Evolutionary conservation across 768 basidiomycete genomes (phyloP).

Genomic region (Termitomyces sp.): DNA sequence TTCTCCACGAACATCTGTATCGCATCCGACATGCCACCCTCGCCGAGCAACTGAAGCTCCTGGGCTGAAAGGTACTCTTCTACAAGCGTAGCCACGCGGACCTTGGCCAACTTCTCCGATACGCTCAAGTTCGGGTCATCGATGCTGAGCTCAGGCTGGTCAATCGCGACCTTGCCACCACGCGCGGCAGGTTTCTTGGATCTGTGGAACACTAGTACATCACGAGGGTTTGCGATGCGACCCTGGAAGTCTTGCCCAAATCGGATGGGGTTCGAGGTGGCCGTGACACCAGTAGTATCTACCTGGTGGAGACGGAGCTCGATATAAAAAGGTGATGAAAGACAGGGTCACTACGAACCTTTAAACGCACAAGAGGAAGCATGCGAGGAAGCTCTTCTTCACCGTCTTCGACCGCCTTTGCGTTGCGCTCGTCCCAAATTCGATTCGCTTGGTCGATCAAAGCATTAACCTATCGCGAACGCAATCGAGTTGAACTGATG

Average conservation of each 20-base stretch:
- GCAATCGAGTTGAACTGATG: not conserved
- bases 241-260: slow-evolving; percentile 96
- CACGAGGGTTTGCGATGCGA: slow-evolving; percentile 89
- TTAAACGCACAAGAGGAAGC: slow-evolving; percentile 86
- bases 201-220: slow-evolving; percentile 88
- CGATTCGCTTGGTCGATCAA: slow-evolving; percentile 77
- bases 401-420: slow-evolving; percentile 55
- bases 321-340: not conserved
- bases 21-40: slow-evolving; percentile 89
- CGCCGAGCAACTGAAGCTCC: slow-evolving; percentile 87
- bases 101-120: slow-evolving; percentile 73
- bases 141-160: slow-evolving; percentile 78
- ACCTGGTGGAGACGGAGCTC: slow-evolving; percentile 47
- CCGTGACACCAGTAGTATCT: slow-evolving; percentile 86
- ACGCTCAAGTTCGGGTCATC: slow-evolving; percentile 69
- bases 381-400: slow-evolving; percentile 64
- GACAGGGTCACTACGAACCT: slow-evolving; percentile 41
- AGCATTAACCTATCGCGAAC: slow-evolving; percentile 57
- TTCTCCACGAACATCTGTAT: slow-evolving; percentile 97
- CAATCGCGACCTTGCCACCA: slow-evolving; percentile 60
- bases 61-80: slow-evolving; percentile 91
- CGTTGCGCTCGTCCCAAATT: slow-evolving; percentile 77
- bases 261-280: slow-evolving; percentile 93
- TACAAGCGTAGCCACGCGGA: slow-evolving; percentile 88
- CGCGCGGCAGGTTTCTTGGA: slow-evolving; percentile 61